A percentile compares a stretch with the other conserved stretches of the same genome.
Conservation (phyloP, 2,329 filamentous ascomycete species). For the Fusarium sp. region DNA sequence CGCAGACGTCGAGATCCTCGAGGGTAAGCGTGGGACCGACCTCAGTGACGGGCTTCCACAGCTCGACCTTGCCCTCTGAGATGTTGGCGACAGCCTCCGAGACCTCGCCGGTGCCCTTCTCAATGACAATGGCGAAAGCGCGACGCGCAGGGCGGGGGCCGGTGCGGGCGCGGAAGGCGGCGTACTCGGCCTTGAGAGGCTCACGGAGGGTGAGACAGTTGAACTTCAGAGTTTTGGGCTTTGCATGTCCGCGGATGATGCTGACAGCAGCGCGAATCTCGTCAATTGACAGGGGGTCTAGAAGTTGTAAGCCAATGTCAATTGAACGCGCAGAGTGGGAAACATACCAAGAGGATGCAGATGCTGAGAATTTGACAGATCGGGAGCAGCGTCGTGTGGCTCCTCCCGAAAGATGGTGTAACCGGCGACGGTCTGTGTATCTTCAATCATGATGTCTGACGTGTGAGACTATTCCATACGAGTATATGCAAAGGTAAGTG, state of each 20-base stretch:
- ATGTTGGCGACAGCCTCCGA: constrained; percentile 67
- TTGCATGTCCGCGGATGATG: constrained; percentile 59
- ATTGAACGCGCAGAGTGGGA: not conserved
- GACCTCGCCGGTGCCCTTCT: constrained; percentile 56
- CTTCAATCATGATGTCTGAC: constrained; percentile 59
- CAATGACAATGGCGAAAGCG: constrained; percentile 63
- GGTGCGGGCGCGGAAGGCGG: constrained; percentile 67
- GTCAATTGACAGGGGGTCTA: constrained; percentile 65
- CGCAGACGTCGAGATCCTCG: constrained; percentile 83
- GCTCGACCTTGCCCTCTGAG: constrained; percentile 56
- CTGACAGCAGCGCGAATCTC: constrained; percentile 66
- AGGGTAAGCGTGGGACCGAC: constrained; percentile 74
- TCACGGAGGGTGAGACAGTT: constrained; percentile 77
- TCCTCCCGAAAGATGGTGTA: constrained; percentile 62
- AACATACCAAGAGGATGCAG: constrained; percentile 56
- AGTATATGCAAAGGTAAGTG: constrained; percentile 13
- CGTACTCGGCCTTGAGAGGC: constrained; percentile 72
- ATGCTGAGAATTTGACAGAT: constrained; percentile 50
- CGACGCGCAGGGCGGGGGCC: constrained; percentile 64
- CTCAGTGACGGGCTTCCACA: constrained; percentile 61
- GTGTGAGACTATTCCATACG: constrained; percentile 50
- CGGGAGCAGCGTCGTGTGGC: constrained; percentile 54
- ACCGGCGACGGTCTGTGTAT: constrained; percentile 60
- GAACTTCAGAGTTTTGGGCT: constrained; percentile 56
- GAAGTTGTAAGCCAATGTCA: constrained; percentile 10